Evolutionary conservation across 768 basidiomycete genomes (phyloP).

Genomic region (Mycena kentingensis): DNA sequence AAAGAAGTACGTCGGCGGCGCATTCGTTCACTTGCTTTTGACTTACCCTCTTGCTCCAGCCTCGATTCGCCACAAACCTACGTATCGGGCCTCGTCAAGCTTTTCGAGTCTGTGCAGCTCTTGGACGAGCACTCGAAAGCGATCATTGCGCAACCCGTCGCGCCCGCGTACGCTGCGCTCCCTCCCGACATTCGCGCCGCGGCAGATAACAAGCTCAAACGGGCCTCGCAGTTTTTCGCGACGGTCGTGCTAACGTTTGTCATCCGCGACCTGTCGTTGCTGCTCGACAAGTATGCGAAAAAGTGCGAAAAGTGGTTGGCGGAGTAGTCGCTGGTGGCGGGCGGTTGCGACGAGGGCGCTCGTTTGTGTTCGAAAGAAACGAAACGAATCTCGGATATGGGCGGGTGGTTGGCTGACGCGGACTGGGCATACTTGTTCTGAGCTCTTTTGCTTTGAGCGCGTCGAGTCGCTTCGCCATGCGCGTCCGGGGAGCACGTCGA

Average conservation of each 20-base stretch:
- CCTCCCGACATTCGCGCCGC: constrained; percentile 61
- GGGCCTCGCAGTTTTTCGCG: constrained; percentile 89
- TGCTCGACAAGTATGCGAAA: constrained; percentile 92
- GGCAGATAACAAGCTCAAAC: constrained; percentile 74
- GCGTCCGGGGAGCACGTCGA: neutral
- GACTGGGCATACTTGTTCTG: neutral
- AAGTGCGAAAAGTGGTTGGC: constrained; percentile 92
- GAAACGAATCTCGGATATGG: neutral
- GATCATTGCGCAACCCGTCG: constrained; percentile 60
- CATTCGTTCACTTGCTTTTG: constrained; percentile 15
- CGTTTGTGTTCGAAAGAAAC: too few relatives aligned
- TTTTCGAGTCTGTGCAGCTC: constrained; percentile 76
- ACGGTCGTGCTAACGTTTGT: constrained; percentile 88
- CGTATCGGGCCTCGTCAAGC: constrained; percentile 70
- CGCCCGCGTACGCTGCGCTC: constrained; percentile 74
- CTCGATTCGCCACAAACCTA: constrained; percentile 88
- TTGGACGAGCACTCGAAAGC: constrained; percentile 87
- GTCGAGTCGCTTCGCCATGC: neutral
- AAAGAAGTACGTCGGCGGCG: constrained; percentile 83
- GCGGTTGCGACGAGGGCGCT: too few relatives aligned
- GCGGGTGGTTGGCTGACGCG: neutral
- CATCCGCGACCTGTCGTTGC: constrained; percentile 79
- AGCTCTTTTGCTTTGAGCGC: too few relatives aligned
- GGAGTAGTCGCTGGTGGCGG: constrained; percentile 49
- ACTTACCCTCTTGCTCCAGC: constrained; percentile 41